These are phyloP conservation scores for Poa annua DNA, from an alignment of 176 grass and related monocot species.

Conservation along the genomic window DNA sequence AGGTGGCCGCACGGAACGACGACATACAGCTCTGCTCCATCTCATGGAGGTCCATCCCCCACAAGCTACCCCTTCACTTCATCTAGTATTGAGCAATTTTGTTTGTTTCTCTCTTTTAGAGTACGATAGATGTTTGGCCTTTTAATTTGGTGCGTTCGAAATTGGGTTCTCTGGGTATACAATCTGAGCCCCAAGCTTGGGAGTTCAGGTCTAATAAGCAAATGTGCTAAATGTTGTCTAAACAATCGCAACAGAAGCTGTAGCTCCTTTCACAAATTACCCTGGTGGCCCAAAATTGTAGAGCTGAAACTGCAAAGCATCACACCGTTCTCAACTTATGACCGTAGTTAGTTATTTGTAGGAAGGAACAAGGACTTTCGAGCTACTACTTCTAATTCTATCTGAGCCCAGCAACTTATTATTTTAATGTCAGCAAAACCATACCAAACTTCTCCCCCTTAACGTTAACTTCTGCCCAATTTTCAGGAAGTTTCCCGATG, in stretches of 20 bases:
- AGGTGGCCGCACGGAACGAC: slow-evolving; percentile 74
- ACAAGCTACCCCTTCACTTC: not conserved
- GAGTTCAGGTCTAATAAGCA: not conserved
- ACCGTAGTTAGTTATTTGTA: not conserved
- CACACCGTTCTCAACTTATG: not conserved
- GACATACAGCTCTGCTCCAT: slow-evolving; percentile 79
- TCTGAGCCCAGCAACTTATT: slow-evolving; percentile 4
- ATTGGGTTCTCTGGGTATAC: not conserved
- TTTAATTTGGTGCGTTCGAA: not conserved
- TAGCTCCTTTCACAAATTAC: not conserved
- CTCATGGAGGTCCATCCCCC: slow-evolving; percentile 77
- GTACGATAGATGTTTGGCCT: not conserved
- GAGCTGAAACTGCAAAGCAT: not conserved
- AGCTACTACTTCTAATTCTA: slow-evolving; percentile 12
- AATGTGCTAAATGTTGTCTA: not conserved
- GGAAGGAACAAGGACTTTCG: not conserved
- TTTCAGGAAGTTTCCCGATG: slow-evolving; percentile 83
- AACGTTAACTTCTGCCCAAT: not conserved
- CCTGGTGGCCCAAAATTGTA: not conserved
- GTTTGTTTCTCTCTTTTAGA: not conserved
- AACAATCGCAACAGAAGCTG: not conserved
- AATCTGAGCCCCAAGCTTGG: not conserved
- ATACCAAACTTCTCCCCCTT: not conserved
- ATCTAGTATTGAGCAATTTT: not conserved
- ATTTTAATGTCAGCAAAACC: slow-evolving; percentile 24